Base-by-base conservation (phyloP, 129 eudicot species). In the Centaurea solstitialis region DNA sequence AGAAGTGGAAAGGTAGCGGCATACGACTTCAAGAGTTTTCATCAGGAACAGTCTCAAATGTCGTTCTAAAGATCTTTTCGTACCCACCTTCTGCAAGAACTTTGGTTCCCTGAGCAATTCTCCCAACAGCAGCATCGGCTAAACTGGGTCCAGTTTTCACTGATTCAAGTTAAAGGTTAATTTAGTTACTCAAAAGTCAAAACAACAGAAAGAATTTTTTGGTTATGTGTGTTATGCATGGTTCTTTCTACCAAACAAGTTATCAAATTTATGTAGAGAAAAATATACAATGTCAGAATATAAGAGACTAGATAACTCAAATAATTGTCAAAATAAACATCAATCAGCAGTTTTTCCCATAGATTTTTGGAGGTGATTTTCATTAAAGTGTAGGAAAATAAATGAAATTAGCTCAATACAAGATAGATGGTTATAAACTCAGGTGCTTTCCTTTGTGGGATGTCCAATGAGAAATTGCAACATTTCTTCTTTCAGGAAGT, bases 1-100 rank as follows among this genome's bases (percentile, higher is more conserved):
- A 77, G 98, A 94, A 17, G 98, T 94, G 72, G 98, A 94, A 59
- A 94, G 89, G 83, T 92, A 94, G 85, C 98, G 2, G 97, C 94
- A 79, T 86, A 94, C 53, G 85, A 86, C 61, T 89, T 94, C 53
- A 89, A 59, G 23, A 94, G 93, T 81, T 90, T 79, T 94, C 98
- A 67, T 87, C 97, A 6, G 98, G 94, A 81, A 84, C 87, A 65
- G 92, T 90, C 76, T 94, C 98, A 81, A 94, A 94, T 61, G 98
- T 82, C 79, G 94, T 87, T 73, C 86, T 83, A 77, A 94, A 94
- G 20, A 94, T 88, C 66, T 94, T 94, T 61, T 94, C 98, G 73
- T 94, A 92, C 15, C 98, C 98, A 81, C 98, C 98, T 90, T 94
- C 98, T 39, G 97, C 87, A 80, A 94, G 85, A 59, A 93, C 90